Evolutionary conservation across 78 protist species (phyloP).

Genomic region (Planoprotostelium fungivorum): DNA sequence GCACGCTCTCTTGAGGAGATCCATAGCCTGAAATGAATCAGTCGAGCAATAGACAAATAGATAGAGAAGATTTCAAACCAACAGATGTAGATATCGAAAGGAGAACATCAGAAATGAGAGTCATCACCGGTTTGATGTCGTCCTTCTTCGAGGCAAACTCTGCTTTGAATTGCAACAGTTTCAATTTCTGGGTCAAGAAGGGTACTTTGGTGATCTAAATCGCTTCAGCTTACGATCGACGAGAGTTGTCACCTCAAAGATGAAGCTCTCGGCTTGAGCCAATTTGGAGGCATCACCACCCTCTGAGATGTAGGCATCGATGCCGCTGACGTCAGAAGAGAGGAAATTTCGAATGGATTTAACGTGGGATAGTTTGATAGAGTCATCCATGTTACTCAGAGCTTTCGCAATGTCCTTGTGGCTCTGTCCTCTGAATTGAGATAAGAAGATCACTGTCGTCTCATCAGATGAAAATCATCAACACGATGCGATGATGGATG

Average conservation of each 20-base stretch:
- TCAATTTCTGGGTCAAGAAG: neutral
- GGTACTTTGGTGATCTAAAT: neutral
- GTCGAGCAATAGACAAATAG: neutral
- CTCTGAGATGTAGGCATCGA: slow-evolving; percentile 40
- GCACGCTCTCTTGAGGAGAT: neutral
- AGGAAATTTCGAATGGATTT: slow-evolving; percentile 44
- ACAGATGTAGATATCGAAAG: too few relatives aligned
- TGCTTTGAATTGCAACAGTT: neutral
- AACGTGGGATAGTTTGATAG: slow-evolving; percentile 45
- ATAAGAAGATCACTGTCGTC: slow-evolving; percentile 33
- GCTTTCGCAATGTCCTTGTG: slow-evolving; percentile 39
- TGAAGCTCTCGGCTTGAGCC: slow-evolving; percentile 45
- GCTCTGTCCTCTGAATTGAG: slow-evolving; percentile 55
- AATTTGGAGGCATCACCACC: slow-evolving; percentile 22
- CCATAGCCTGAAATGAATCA: neutral
- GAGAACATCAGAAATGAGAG: neutral
- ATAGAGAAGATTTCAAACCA: neutral
- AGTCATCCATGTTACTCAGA: slow-evolving; percentile 25
- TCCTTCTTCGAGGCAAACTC: neutral
- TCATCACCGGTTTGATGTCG: neutral
- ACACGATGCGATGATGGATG: neutral
- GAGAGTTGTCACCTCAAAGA: neutral
- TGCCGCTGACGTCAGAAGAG: slow-evolving; percentile 47
- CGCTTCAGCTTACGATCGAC: neutral
- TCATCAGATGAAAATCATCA: too few relatives aligned